Evolutionary conservation across 2,329 filamentous ascomycete genomes (phyloP).

Genomic region (Fusarium sp.): DNA sequence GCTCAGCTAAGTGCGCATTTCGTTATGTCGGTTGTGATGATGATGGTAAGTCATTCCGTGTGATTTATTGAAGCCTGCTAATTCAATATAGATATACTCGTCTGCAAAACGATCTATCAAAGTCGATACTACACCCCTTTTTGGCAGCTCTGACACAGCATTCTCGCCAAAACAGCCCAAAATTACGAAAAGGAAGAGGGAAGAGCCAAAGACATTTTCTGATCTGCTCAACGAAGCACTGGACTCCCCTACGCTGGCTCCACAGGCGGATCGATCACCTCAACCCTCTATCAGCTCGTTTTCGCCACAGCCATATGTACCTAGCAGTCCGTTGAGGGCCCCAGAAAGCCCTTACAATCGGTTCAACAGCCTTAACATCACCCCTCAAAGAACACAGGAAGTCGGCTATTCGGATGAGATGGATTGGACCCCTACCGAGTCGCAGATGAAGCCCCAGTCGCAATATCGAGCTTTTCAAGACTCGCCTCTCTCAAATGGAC

Average conservation of each 20-base stretch:
- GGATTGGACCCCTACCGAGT: constrained; percentile 77
- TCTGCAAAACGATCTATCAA: constrained; percentile 61
- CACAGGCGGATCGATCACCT: constrained; percentile 23
- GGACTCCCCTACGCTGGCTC: constrained; percentile 41
- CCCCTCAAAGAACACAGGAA: constrained; percentile 33
- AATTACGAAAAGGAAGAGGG: constrained; percentile 39
- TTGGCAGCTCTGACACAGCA: constrained; percentile 49
- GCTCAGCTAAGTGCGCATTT: constrained; percentile 66
- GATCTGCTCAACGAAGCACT: constrained; percentile 55
- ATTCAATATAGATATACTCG: constrained; percentile 56
- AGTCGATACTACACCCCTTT: constrained; percentile 70
- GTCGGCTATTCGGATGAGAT: constrained; percentile 68
- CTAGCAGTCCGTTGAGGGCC: constrained; percentile 25
- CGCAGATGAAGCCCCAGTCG: constrained; percentile 52
- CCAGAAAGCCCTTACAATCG: constrained; percentile 14
- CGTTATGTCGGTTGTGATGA: constrained; percentile 64
- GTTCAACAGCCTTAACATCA: constrained; percentile 37
- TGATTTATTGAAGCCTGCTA: constrained; percentile 30
- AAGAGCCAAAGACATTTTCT: constrained; percentile 58
- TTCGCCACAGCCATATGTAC: constrained; percentile 34
- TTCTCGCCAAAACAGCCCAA: constrained; percentile 45
- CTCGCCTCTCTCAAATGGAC: constrained; percentile 54
- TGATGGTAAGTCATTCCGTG: constrained; percentile 60
- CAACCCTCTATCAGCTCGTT: constrained; percentile 36
- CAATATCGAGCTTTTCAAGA: constrained; percentile 66